These are phyloP conservation scores for Mycocentrospora acerina DNA, from an alignment of 2,329 filamentous ascomycete species.

Conservation along the genomic window DNA sequence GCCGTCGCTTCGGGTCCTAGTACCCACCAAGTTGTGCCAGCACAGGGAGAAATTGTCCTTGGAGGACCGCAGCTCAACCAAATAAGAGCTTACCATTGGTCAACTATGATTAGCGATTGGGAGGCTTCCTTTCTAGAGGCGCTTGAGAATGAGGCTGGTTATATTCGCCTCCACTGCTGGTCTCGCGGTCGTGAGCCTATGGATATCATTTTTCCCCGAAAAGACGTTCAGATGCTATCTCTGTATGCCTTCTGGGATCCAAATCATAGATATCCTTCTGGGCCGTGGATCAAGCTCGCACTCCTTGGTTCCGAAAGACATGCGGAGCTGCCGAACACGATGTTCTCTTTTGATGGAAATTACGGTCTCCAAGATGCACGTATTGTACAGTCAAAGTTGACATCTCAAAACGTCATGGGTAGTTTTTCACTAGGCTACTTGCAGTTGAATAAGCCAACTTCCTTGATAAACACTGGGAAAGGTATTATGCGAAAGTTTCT, in stretches of 20 bases:
- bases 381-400: constrained; percentile 6
- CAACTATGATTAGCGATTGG: background rate
- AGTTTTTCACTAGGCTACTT: background rate
- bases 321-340: background rate
- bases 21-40: background rate
- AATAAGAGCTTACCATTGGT: constrained; percentile 3
- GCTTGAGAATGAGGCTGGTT: constrained; percentile 2
- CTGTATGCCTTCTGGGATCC: constrained; percentile 6
- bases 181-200: background rate
- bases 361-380: constrained; percentile 1
- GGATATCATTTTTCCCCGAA: constrained; percentile 2
- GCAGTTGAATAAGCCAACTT: background rate
- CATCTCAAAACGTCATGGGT: constrained; percentile 2
- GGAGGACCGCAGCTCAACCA: constrained; percentile 4
- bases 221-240: constrained; percentile 2
- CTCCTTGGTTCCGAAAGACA: background rate
- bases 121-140: background rate
- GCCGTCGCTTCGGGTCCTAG: background rate
- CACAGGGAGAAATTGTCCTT: constrained; percentile 1
- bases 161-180: constrained; percentile 2
- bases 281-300: constrained; percentile 1
- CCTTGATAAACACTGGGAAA: background rate
- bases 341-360: constrained; percentile 4
- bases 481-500: background rate
- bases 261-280: background rate